Percentiles rank a stretch among this genome's conserved stretches.
Conservation (phyloP, 805 yeast species). For the Suhomyces kilbournensis region DNA sequence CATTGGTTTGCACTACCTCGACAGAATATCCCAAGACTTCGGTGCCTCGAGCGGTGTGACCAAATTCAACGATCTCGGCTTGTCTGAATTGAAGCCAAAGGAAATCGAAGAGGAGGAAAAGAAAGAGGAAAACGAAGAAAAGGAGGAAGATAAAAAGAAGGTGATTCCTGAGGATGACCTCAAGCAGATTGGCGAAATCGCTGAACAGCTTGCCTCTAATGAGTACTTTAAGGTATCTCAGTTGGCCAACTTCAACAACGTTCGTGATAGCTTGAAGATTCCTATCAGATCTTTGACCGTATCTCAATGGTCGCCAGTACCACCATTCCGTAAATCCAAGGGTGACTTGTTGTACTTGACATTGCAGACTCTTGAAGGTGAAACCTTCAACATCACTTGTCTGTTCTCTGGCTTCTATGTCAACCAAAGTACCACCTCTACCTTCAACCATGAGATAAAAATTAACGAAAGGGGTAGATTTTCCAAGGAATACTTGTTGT, state of each 20-base stretch:
- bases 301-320: constrained; percentile 87
- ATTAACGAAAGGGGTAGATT: constrained; percentile 34
- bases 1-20: constrained; percentile 48
- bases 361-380: constrained; percentile 77
- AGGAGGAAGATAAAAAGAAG: constrained; percentile 25
- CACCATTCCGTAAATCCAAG: constrained; percentile 52
- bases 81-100: constrained; percentile 28
- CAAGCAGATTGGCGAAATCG: constrained; percentile 7
- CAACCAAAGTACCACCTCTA: constrained; percentile 61
- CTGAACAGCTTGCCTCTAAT: constrained; percentile 6
- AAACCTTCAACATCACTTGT: constrained; percentile 73
- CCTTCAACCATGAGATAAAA: constrained; percentile 65
- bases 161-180: constrained; percentile 11
- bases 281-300: constrained; percentile 58
- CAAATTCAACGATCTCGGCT: constrained; percentile 40
- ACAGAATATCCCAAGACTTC: constrained; percentile 42
- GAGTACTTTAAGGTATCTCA: constrained; percentile 10
- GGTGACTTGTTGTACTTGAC: constrained; percentile 83
- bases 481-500: constrained; percentile 49
- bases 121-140: constrained; percentile 11
- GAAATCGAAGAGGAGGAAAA: constrained; percentile 12
- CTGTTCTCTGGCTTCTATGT: constrained; percentile 77
- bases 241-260: constrained; percentile 26
- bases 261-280: constrained; percentile 29
- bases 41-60: constrained; percentile 49